Evolutionary conservation across 192 early-diverging fungal species (phyloP), one percentile per base, ranked within the genome.

Genomic region (Entomortierella beljakovae): DNA sequence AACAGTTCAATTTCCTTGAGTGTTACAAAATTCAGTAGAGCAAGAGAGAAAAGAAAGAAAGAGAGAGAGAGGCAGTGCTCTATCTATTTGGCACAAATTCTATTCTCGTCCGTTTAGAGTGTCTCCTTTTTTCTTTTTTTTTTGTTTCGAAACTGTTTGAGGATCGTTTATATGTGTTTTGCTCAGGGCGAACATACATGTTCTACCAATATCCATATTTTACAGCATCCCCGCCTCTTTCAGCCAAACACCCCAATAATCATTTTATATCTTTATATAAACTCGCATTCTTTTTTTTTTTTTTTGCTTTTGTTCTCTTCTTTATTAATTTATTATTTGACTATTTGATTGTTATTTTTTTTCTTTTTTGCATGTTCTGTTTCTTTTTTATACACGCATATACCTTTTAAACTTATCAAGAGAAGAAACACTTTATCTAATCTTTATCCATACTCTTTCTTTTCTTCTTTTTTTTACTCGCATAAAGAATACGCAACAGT

Each of bases 141-240:
- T 43, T 15, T 71, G 40, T 71, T 57, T 63, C 70, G 67, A 69
- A 71, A 57, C 70, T 71, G 70, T 71, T 71, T 71, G 70, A 62
- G 70, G 33, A 57, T 71, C 54, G 53, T 42, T 66, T 48, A 15
- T 23, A 37, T n/a, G 23, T 1, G 23, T 0, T 23, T 5, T 23
- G 51, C 16, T 28, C 34, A 57, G 64, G 40, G 54, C 26, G 18
- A 29, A 56, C 16, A 57, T 6, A 43, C 22, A 38, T 50, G 33
- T 15, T 31, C 28, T 52, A 43, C 35, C 6, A 9, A 22, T 25
- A n/a, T 1, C 10, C 18, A 31, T 34, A 15, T 46, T 52, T 63
- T 2, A 33, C 22, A 16, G 1, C 42, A 9, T 22, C 48, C 25
- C 43, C 23, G 10, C 49, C 23, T 35, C 22, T 54, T 46, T 40